Base-by-base conservation (phyloP, 768 basidiomycete genomes). In the Leccinum subtestaceum region DNA sequence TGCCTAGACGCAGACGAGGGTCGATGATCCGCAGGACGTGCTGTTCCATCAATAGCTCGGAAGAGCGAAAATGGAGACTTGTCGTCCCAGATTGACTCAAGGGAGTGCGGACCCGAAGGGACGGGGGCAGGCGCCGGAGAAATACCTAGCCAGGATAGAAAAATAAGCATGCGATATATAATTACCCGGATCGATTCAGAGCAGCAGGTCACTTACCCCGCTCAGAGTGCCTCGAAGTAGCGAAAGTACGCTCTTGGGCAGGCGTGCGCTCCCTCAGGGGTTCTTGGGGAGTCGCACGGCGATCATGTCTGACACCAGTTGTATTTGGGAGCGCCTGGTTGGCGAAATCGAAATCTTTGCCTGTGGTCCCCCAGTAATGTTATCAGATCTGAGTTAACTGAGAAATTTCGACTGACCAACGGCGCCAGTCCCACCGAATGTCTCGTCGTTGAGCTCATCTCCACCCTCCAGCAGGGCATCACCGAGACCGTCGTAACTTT, bases 401-500 rank as follows among this genome's bases (percentile, higher is more conserved):
- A 2, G 34, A n/a, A 31, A 11, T 38, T 19, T 17, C 53, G 56
- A 75, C 89, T 80, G 71, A 95, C 95, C 93, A 59, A 96, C 83
- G 63, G 69, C 75, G 34, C 80, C 86, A 52, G 77, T 63, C 43
- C 76, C 82, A 31, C 95, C 97, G 76, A 99, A 99, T 2, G 97
- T 99, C 78, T 96, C 94, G 74, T 96, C 93, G 75, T 99, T 98
- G 65, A 95, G 72, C 65, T 95, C 95, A 79, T 98, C 95, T 57
- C 86, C 87, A 45, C 88, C 89, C 74, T 98, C 96, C 65, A 88
- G 85, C 55, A 98, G 81, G 52, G 85, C 85, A 74, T 93, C 89
- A 54, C 89, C 94, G 27, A 96, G 84, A 43, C 91, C 93, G 72
- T 96, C 92, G 70, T 95, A 94, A 64, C 85, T 86, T 43, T 91